A percentile compares a stretch with the other conserved stretches of the same genome.
These are phyloP conservation scores for Hygrophila difformis DNA, from an alignment of 257 asterid genomes.

Conservation along the genomic window DNA sequence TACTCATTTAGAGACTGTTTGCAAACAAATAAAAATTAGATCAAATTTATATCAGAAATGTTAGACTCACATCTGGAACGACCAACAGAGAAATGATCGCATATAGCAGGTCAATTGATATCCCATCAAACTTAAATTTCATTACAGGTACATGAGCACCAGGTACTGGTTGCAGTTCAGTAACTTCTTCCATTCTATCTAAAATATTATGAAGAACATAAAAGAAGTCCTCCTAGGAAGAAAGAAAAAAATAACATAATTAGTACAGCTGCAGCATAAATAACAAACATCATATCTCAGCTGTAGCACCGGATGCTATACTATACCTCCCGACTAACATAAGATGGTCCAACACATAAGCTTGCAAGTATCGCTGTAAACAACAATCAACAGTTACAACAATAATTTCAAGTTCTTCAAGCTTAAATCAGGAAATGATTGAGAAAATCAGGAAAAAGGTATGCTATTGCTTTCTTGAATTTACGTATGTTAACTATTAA, in stretches of 20 bases:
- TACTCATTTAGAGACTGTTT: too few relatives aligned
- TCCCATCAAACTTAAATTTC: constrained; percentile 91
- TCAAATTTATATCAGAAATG: background rate
- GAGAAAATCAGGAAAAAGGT: too few relatives aligned
- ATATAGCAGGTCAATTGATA: constrained; percentile 85
- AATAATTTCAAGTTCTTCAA: too few relatives aligned
- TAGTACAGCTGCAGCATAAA: constrained; percentile 7
- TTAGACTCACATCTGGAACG: constrained; percentile 73
- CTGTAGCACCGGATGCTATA: background rate
- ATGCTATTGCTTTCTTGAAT: too few relatives aligned
- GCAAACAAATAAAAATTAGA: too few relatives aligned
- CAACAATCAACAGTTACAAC: too few relatives aligned
- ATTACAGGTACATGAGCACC: constrained; percentile 95
- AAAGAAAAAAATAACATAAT: constrained; percentile 4
- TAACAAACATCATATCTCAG: background rate
- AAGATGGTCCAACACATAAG: constrained; percentile 61
- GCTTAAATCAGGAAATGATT: too few relatives aligned
- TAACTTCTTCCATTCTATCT: constrained; percentile 59
- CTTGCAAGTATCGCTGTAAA: too few relatives aligned
- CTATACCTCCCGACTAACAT: constrained; percentile 53
- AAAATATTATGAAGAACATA: constrained; percentile 59
- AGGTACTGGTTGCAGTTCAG: constrained; percentile 92
- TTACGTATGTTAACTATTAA: too few relatives aligned
- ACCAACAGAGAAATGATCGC: constrained; percentile 79
- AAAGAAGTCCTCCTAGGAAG: constrained; percentile 70